Base-by-base conservation (phyloP, 441 rosid genomes). In the Macaranga tanarius region DNA sequence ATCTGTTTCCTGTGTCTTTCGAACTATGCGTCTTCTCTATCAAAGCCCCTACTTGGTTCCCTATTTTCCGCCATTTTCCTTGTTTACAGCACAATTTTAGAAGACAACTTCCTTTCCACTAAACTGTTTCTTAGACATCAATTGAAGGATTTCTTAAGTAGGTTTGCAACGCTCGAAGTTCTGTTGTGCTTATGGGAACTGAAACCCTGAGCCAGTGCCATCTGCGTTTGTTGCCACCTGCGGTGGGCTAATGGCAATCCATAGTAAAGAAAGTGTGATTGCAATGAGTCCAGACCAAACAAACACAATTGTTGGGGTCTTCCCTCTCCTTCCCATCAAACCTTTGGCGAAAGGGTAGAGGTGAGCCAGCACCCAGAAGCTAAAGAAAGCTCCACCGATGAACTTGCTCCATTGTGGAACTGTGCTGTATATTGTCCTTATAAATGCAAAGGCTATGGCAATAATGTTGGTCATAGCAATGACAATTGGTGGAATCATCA, bases 231-330 rank as follows among this genome's bases (percentile, higher is more conserved):
- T 19, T n/a, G 61, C 62, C 12, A 78, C 82, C 4, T 69, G 42
- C 0, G 86, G 85, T 0, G 96, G 92, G 67, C 73, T 86, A 20
- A 93, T 84, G 59, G 97, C 85, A 1, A 89, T 81, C 96, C 95
- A 90, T 1, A 93, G 79, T 75, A 93, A 67, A 10, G 97, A 93
- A 25, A 93, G 73, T 12, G 90, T 91, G 67, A 93, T 91, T 0
- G 97, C 94, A 34, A 93, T 91, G 62, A 93, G 89, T 55, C 97
- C 98, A 0, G 97, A 83, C 98, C 98, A 91, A 42, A 93, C 97
- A 23, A 85, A 88, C 40, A 92, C 95, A 15, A 91, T 91, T 0
- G 98, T 93, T 1, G 98, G 97, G 5, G 97, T 91, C 85, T 91
- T 93, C 26, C 92, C 83, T 71, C 97, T 82, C 74, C 94, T 80